Evolutionary conservation across 1,139 yeast genomes (phyloP), one percentile per base, ranked within the genome.

Genomic region (Wickerhamiella infanticola): DNA sequence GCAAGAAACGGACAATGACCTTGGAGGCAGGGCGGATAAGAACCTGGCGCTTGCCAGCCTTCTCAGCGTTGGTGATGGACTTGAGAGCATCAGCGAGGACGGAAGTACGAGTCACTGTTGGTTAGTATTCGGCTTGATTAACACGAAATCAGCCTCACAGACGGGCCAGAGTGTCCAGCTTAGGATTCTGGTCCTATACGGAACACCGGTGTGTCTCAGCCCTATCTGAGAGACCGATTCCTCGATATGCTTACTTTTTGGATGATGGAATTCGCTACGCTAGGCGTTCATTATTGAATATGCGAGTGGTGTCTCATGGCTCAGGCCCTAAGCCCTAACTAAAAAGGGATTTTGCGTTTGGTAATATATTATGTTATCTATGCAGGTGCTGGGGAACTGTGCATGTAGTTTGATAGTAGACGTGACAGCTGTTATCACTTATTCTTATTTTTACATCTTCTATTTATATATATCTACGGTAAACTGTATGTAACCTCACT

Each of bases 1-100:
- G 78, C 71, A 90, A 77, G 72, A 88, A 90, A 74, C 86, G 90
- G 77, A 90, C 75, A 71, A 90, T 86, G 61, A 90, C 98, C 79
- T 90, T 90, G 66, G 98, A 90, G 48, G 97, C 88, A 58, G 98
- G 98, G 80, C 98, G 85, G 70, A 90, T 78, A 69, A 90, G 73
- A 60, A 90, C 98, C 77, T 90, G 98, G 75, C 98, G 84, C 77
- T 90, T 90, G 72, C 98, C 98, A 68, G 96, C 80, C 74, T 88
- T 90, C 76, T 90, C 98, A 70, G 98, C 98, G 70, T 90, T 90
- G 88, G 88, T 85, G 70, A 90, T 90, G 63, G 95, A 79, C 70
- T 90, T 88, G 68, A 90, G 82, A 68, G 98, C 97, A 75, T 90
- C 98, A 65, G 97, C 96, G 72, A 90, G 82, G 68, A 84, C 98